Base-by-base conservation (phyloP, 2,329 filamentous ascomycete species). In the Apiospora saccharicola region DNA sequence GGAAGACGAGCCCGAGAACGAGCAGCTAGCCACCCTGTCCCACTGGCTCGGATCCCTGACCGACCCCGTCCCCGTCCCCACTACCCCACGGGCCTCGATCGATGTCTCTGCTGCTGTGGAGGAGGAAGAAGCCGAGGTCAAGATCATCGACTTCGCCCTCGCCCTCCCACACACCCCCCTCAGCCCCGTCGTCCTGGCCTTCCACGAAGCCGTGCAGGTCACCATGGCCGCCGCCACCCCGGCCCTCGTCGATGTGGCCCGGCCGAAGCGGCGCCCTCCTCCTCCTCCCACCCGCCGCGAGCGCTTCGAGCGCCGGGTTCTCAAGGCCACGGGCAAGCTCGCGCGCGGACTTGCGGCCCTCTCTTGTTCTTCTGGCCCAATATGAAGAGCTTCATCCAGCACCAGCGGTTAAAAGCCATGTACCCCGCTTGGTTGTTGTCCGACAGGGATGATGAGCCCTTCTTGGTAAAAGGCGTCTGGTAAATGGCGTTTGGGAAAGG, bases 291-390 rank as follows among this genome's bases (percentile, higher is more conserved):
- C 53, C 16, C 53, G 53, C 30, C 53, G 53, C 53, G 53, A 61
- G 53, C 53, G 53, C 30, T 61, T 61, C 53, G 30, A 16, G 16
- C 30, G 5, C 53, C 53, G 53, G 30, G 53, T 61, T 30, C 30
- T 30, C 8, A 22, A 61, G 53, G 19, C 22, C 16, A 61, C n/a
- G 53, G 37, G 30, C 53, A 37, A 22, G 30, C 30, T 61, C 30
- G 37, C 30, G 53, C 53, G 53, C 53, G 30, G 53, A 37, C 53
- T 61, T 16, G 37, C n/a, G 53, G 53, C 53, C 30, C 19, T 61
- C 16, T 37, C 5, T 10, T 22, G 26, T 30, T 34, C 30, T 16
- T 61, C 19, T 13, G 12, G 16, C 3, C 12, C 51, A 3, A 30
- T 30, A 30, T 30, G 4, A 4, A 30, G 26, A 4, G 4, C 13